Conservation (phyloP, 1,139 yeast species). For the Torulaspora globosa region DNA sequence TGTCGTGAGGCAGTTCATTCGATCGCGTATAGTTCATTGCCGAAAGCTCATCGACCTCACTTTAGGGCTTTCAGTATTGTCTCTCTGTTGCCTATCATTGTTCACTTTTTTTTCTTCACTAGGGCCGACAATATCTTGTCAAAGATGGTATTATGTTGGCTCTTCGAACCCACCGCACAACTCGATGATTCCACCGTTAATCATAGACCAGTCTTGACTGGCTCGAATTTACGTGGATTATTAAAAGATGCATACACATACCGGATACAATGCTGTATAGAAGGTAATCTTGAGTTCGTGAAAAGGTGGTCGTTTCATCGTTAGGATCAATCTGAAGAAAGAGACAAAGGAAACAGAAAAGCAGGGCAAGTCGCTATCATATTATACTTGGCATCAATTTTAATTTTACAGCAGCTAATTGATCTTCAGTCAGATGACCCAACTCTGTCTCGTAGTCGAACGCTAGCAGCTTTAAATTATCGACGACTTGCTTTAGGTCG, state of each 20-base stretch:
- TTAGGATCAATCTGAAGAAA: slow-evolving; percentile 2
- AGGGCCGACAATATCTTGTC: not conserved
- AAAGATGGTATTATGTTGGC: not conserved
- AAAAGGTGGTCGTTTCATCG: slow-evolving; percentile 11
- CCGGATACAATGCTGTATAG: slow-evolving; percentile 1
- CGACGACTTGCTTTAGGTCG: slow-evolving; percentile 23
- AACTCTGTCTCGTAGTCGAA: slow-evolving; percentile 32
- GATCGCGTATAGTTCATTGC: slow-evolving; percentile 18
- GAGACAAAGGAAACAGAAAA: not conserved
- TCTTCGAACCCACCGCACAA: not conserved
- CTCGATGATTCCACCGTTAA: no score
- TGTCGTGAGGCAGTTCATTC: slow-evolving; percentile 21
- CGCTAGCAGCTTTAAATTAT: slow-evolving; percentile 25
- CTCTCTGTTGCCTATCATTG: not conserved
- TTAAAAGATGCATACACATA: slow-evolving; percentile 1
- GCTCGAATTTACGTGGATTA: not conserved
- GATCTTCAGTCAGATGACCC: slow-evolving; percentile 28
- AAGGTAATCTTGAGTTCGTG: slow-evolving; percentile 1
- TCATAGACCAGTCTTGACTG: no score
- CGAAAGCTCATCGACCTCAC: not conserved
- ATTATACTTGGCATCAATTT: slow-evolving; percentile 18
- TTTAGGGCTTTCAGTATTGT: not conserved
- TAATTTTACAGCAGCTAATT: slow-evolving; percentile 26
- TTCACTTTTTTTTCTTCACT: slow-evolving; percentile 2
- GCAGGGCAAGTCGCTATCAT: slow-evolving; percentile 3